Conservation (phyloP, 331 rosid species). For the Cydonia oblonga region DNA sequence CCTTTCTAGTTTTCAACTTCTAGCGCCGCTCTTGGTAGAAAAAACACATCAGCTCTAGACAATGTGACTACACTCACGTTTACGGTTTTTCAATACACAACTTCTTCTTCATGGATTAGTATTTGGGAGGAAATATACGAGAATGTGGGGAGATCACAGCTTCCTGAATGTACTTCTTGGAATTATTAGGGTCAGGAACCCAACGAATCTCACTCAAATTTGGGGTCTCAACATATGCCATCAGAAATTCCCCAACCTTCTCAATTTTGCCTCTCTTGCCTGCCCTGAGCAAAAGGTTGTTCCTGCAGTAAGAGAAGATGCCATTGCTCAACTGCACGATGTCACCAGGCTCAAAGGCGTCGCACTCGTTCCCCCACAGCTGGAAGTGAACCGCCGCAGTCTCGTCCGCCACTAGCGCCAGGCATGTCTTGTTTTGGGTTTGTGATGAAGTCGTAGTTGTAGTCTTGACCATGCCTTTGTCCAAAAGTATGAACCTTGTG, state of each 20-base stretch:
- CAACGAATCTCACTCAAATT: conserved; percentile 84
- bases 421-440: conserved; percentile 45
- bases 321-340: conserved; percentile 37
- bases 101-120: neutral
- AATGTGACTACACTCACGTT: neutral
- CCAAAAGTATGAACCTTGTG: conserved; percentile 57
- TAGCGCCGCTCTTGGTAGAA: too few relatives aligned
- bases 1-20: too few relatives aligned
- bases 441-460: conserved; percentile 7
- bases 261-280: conserved; percentile 69
- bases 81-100: neutral
- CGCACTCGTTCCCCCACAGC: conserved; percentile 73
- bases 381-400: conserved; percentile 72
- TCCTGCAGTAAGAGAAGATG: conserved; percentile 56
- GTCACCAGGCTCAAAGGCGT: conserved; percentile 41
- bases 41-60: too few relatives aligned
- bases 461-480: conserved; percentile 27
- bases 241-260: conserved; percentile 57
- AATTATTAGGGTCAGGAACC: conserved; percentile 35
- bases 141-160: conserved; percentile 47
- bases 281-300: conserved; percentile 44
- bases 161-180: conserved; percentile 34
- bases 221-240: conserved; percentile 70
- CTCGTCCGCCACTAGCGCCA: conserved; percentile 60
- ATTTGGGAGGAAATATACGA: conserved; percentile 47